These are phyloP conservation scores for Botryobasidium botryosum DNA, from an alignment of 768 basidiomycete species.

Conservation along the genomic window DNA sequence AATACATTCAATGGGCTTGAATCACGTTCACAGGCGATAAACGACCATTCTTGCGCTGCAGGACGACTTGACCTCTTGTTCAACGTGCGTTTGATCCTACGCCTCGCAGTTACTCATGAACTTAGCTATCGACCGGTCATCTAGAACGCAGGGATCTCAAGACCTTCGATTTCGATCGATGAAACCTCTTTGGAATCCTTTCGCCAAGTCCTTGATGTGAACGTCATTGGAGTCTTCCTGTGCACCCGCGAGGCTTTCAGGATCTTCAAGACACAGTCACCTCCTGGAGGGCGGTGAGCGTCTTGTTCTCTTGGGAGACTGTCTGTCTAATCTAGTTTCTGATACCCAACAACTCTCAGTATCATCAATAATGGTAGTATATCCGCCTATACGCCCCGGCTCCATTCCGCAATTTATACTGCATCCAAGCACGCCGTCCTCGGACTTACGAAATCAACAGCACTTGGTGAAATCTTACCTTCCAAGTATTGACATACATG, in stretches of 20 bases:
- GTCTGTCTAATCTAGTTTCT: background rate
- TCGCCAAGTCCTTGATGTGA: conserved; percentile 47
- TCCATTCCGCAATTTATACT: conserved; percentile 46
- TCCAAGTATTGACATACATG: no score
- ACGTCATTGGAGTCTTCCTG: conserved; percentile 55
- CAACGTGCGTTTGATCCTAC: conserved; percentile 34
- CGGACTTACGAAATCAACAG: conserved; percentile 59
- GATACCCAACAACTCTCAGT: conserved; percentile 18
- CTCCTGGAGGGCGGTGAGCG: conserved; percentile 40
- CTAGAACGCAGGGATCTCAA: conserved; percentile 59
- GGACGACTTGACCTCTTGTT: conserved; percentile 61
- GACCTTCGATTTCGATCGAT: conserved; percentile 36
- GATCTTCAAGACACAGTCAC: conserved; percentile 54
- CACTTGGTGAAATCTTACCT: conserved; percentile 31
- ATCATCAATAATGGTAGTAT: conserved; percentile 83
- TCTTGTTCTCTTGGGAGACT: conserved; percentile 5
- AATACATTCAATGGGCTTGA: background rate
- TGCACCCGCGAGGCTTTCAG: conserved; percentile 61
- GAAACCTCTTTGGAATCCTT: conserved; percentile 44
- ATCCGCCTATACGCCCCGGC: conserved; percentile 53
- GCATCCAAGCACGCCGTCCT: conserved; percentile 65
- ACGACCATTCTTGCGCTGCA: conserved; percentile 15
- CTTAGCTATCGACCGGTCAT: background rate
- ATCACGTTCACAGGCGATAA: background rate
- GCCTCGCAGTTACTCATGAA: background rate